Base-by-base conservation (phyloP, 768 basidiomycete species). In the Rhodotorula diobovata region DNA sequence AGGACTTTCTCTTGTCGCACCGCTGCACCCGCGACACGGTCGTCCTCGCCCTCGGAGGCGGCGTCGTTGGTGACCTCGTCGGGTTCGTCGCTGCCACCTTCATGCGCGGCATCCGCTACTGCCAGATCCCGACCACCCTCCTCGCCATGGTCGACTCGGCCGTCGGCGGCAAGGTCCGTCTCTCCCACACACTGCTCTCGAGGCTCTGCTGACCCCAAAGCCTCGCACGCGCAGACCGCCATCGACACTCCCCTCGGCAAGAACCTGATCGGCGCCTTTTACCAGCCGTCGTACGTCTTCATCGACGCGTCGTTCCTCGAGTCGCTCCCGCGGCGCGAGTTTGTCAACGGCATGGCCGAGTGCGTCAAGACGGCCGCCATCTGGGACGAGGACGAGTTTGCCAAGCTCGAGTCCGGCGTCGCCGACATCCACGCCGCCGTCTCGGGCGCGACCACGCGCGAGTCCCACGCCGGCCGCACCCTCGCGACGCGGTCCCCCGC, bases 321-420 rank as follows among this genome's bases (percentile, higher is more conserved):
- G 78, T 93, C 91, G 2, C 87, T 99, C 4, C 94, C 94, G 0
- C 81, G 87, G 43, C 85, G 95, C 64, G 96, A 98, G 80, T 92
- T 98, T 72, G 90, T 91, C n/a, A 98, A 98, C 78, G 95, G 96
- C 48, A 95, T 99, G 90, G 95, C 96, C 1, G 95, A 99, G 80
- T 89, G 97, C 7, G 88, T 98, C 79, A 99, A 99, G 95, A 99
- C 96, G 35, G 95, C 96, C 11, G 96, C 94, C n/a, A 98, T 98
- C 78, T 97, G 95, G 95, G 87, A 91, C 80, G 93, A 91, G 77
- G 81, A 83, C 72, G 92, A 94, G 77, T 99, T 99, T 78, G 85
- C 87, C 46, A 85, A 87, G 43, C 87, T 99, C 71, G 96, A 99
- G 80, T 88, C 90, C 2, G 87, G 88, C 56, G 87, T 91, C 2